Base-by-base conservation (phyloP, 768 basidiomycete genomes). In the Mrakia hoshinonis region DNA sequence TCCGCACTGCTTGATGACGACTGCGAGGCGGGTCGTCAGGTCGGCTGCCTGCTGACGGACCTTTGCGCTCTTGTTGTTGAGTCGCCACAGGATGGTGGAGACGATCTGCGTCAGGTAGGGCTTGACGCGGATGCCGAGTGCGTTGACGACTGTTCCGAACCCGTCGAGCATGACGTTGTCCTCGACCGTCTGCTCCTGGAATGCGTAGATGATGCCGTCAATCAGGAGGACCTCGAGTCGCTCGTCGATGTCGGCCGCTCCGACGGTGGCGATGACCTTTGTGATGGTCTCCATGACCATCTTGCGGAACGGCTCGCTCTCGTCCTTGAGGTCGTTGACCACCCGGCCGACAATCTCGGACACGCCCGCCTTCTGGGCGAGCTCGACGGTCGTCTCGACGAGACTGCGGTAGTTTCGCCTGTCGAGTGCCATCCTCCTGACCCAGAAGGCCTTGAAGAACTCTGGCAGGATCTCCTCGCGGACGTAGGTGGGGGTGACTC, bases 261-360 rank as follows among this genome's bases (percentile, higher is more conserved):
- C 94, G 1, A 95, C 86, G 7, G 88, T 90, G 20, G 89, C 87
- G 63, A 99, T 84, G 60, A 99, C 96, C 79, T 96, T 95, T 26
- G 92, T 97, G 75, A 98, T 96, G 0, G 96, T 98, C 82, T 99
- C 96, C 96, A 99, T 99, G 61, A 96, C 93, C 96, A 99, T 99
- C 85, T 98, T 98, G 74, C 93, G 83, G 77, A 80, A 81, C 48
- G 81, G 79, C 74, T 83, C 82, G 64, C 78, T 80, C 75, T 83
- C 82, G 73, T 83, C 82, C 83, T 94, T 96, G 74, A 96, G 82
- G 77, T 92, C 92, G 78, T 93, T 92, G 67, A 90, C 89, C 70
- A 91, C 82, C 70, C 88, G 82, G 7, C 92, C 90, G 31, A 97
- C 92, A 72, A 99, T 98, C 81, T 97, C 95, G 10, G 94, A 85